These are phyloP conservation scores for Mortierella alpina DNA, from an alignment of 192 early-diverging fungal genomes.

Conservation along the genomic window DNA sequence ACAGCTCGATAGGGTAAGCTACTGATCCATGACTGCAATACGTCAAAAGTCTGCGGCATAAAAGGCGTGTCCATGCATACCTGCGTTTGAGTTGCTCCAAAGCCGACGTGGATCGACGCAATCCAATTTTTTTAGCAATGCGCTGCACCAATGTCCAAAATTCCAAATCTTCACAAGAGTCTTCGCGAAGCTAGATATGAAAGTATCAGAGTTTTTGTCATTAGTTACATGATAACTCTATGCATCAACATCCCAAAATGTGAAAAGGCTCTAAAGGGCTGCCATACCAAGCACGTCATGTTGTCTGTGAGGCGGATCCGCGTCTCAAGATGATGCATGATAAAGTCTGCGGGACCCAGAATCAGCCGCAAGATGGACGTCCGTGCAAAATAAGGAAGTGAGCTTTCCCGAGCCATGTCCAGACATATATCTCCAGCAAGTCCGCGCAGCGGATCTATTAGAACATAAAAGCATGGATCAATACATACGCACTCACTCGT, in stretches of 20 bases:
- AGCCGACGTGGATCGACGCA: not conserved
- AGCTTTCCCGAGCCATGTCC: constrained; percentile 7
- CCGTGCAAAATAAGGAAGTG: constrained; percentile 20
- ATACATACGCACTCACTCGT: not conserved
- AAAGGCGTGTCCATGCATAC: not conserved
- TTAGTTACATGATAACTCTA: not conserved
- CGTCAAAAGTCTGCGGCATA: too few species aligned
- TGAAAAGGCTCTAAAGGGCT: not conserved
- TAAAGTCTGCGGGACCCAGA: constrained; percentile 31
- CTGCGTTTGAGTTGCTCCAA: constrained; percentile 19
- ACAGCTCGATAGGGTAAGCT: not conserved
- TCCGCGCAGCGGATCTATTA: constrained; percentile 26
- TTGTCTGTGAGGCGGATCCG: constrained; percentile 10
- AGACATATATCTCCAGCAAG: constrained; percentile 8
- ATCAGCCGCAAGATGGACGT: constrained; percentile 20
- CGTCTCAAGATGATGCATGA: constrained; percentile 32
- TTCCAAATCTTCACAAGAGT: constrained; percentile 32
- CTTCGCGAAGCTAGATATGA: constrained; percentile 13
- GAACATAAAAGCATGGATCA: not conserved
- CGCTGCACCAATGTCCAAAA: constrained; percentile 18
- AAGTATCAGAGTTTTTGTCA: not conserved
- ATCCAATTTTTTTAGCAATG: constrained; percentile 16
- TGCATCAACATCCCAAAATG: not conserved
- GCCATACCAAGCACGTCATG: constrained; percentile 15
- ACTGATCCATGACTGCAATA: too few species aligned